Evolutionary conservation across 257 asterid genomes (phyloP), one percentile per base, ranked within the genome.

Genomic region (Striga asiatica): DNA sequence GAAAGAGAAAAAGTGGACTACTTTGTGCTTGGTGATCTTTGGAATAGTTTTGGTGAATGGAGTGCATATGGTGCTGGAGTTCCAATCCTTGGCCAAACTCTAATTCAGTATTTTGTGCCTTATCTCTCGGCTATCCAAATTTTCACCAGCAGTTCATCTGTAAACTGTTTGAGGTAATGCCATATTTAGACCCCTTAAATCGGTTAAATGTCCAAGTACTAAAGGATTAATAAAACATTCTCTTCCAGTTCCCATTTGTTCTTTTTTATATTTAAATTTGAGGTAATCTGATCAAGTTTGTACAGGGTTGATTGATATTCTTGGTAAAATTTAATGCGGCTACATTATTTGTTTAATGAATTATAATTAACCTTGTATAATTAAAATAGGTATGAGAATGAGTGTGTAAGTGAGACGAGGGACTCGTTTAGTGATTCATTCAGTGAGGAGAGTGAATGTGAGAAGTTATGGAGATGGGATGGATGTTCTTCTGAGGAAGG

Each of bases 21-120:
- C 62, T 87, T 87, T 53, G 78, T 82, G 17, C 79, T 91, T 50
- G 74, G 75, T 71, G 98, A 87, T 71, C 89, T 91, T 47, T 87
- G 98, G 98, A 81, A 76, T 52, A 67, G 81, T 29, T 87, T 75
- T 69, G 89, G 78, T 70, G 95, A 91, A 82, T 84, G 88, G 81
- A 91, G 98, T 81, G 95, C 88, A 4, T 91, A 82, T 73, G 98
- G 98, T 1, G 86, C 82, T 42, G 97, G 98, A 7, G 94, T 87
- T 56, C 94, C 97, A 7, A 72, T 91, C 54, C 38, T 62, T 59
- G 94, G 81, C 54, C 89, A 82, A 64, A 74, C 76, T 25, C 62
- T 82, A 34, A 66, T 87, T 43, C 97, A 88, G 60, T 92, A 87
- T 67, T 88, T 84, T 66, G 95, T 82, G 6, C 98, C 98, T 58